phyloP scores from a whole-genome alignment of 2,329 filamentous ascomycete species.

The Cladosporium sp. region DNA sequence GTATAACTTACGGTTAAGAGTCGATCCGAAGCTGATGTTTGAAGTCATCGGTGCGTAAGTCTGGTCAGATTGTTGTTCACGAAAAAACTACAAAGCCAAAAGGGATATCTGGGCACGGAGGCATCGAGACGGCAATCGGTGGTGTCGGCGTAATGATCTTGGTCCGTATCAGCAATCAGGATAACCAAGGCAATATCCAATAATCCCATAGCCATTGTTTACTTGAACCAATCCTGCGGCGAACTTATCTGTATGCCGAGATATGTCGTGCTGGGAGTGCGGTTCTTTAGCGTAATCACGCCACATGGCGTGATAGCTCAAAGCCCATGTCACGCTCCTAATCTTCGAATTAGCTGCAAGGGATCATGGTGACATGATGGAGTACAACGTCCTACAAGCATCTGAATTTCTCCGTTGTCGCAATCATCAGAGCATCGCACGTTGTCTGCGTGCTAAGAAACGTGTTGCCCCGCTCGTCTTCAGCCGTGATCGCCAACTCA shows the following conservation, averaged over 20 bases:
- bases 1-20: background rate
- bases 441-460: slow-evolving; percentile 4
- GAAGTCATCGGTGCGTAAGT: background rate
- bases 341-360: slow-evolving; percentile 9
- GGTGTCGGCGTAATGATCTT: background rate
- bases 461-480: slow-evolving; percentile 15
- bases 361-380: background rate
- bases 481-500: slow-evolving; percentile 7
- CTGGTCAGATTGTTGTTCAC: background rate
- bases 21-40: background rate
- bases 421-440: background rate
- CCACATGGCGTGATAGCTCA: slow-evolving; percentile 17
- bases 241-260: slow-evolving; percentile 2
- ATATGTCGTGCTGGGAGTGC: slow-evolving; percentile 9
- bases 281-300: slow-evolving; percentile 14
- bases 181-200: background rate
- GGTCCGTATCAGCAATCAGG: background rate
- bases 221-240: background rate
- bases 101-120: background rate
- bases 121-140: background rate
- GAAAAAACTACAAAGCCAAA: background rate
- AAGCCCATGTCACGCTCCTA: background rate
- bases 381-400: background rate
- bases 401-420: background rate
- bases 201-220: background rate